Conservation (phyloP, 495 filamentous ascomycete genomes). For the Pyrenula massariospora region DNA sequence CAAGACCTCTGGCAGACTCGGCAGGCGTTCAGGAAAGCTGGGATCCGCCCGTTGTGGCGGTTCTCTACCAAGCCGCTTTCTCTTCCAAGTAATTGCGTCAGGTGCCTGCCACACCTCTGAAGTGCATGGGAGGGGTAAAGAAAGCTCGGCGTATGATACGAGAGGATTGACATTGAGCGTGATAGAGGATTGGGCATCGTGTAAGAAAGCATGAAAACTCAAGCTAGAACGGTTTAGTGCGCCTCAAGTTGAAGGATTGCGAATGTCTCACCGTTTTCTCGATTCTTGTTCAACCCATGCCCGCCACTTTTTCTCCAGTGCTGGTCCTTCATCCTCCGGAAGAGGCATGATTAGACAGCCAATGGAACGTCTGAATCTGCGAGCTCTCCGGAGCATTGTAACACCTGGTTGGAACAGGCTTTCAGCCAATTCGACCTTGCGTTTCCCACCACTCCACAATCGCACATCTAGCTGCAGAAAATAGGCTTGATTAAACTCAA, state of each 20-base stretch:
- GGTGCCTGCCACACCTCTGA: conserved; percentile 44
- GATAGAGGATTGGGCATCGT: conserved; percentile 47
- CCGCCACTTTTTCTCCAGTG: conserved; percentile 45
- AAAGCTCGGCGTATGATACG: conserved; percentile 54
- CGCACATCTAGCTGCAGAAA: conserved; percentile 44
- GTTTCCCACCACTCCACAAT: conserved; percentile 54
- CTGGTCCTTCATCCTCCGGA: conserved; percentile 31
- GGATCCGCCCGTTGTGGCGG: conserved; percentile 5
- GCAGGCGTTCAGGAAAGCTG: conserved; percentile 20
- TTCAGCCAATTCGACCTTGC: conserved; percentile 60
- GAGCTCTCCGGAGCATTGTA: conserved; percentile 17
- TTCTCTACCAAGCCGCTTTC: conserved; percentile 22
- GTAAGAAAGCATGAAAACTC: conserved; percentile 41
- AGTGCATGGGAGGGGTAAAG: conserved; percentile 42
- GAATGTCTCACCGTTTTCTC: conserved; percentile 31
- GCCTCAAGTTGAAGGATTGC: not conserved
- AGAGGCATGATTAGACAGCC: conserved; percentile 18
- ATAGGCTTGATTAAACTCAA: conserved; percentile 43
- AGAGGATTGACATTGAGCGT: conserved; percentile 41
- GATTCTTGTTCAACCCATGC: conserved; percentile 43
- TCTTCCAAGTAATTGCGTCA: conserved; percentile 44
- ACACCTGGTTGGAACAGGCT: conserved; percentile 40
- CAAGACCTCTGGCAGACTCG: conserved; percentile 38
- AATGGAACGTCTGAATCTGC: not conserved
- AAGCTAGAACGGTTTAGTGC: conserved; percentile 25